Evolutionary conservation across 148 eudicot species (phyloP), one percentile per base, ranked within the genome.

Genomic region (Cornus suecica): DNA sequence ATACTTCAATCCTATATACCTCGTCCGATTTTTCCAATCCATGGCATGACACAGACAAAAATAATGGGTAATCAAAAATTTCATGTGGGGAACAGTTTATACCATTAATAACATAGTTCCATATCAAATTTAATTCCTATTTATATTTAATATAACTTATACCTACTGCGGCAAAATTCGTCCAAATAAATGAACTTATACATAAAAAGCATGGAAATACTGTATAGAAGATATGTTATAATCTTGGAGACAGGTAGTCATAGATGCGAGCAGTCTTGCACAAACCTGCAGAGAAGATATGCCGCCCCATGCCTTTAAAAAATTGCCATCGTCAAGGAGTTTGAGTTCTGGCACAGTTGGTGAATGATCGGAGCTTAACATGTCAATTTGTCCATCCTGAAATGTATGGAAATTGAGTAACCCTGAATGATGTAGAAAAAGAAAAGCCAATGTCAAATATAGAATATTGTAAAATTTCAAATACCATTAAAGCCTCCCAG

Each of bases 221-320:
- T 48, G 13, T 48, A 13, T 4, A 48, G 54, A 58, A 58, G 23
- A 58, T n/a, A 58, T 58, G n/a, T 58, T 18, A 10, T 9, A 24
- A 13, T 69, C 23, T 11, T 48, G 23, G 31, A 70, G 60, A 15
- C 22, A 68, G 54, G 3, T 11, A 52, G 28, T 54, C 41, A 51
- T 29, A 54, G 8, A 10, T 32, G 23, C 30, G 14, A 75, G 66
- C 26, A 41, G 30, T 28, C 26, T 64, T 16, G 26, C 52, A 83
- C 88, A 13, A 27, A 94, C 98, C 94, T 94, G 99, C 87, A 95
- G 82, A 80, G 97, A 91, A 66, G 99, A 93, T 80, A 95, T 84
- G 62, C 99, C 98, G 70, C 99, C 99, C 99, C 99, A 95, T 65
- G 99, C 97, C 81, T 86, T 88, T 79, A 95, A 86, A 83, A 95